phyloP scores from a whole-genome alignment of 257 asterid genomes.

The Nicotiana knightiana region DNA sequence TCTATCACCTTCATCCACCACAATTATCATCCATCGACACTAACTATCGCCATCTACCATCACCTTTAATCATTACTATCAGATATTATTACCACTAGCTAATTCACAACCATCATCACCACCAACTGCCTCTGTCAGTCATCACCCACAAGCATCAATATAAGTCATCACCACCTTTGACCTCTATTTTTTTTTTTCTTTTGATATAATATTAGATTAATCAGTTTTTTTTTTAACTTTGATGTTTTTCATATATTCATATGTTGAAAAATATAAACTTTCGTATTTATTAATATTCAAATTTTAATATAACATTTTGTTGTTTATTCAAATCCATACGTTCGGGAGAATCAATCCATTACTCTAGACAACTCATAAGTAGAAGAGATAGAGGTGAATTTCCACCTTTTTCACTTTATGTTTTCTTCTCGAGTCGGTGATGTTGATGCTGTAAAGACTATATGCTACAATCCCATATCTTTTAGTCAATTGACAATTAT shows the following conservation, averaged over 20 bases:
- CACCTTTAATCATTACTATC: neutral
- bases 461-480: neutral
- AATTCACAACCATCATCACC: neutral
- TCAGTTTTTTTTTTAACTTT: too few species aligned
- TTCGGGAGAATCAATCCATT: neutral
- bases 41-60: too few species aligned
- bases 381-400: neutral
- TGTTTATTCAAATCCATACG: too few species aligned
- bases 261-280: too few species aligned
- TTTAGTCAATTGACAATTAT: neutral
- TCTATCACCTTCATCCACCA: neutral
- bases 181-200: neutral
- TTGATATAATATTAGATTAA: neutral
- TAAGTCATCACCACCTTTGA: neutral
- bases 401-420: slow-evolving; percentile 5
- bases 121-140: rapidly evolving
- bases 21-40: neutral
- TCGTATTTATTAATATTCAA: too few species aligned
- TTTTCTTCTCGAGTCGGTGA: slow-evolving; percentile 14
- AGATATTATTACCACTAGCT: neutral
- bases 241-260: too few species aligned
- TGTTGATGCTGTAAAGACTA: slow-evolving; percentile 4
- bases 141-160: neutral
- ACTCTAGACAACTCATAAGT: neutral
- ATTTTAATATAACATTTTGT: too few species aligned